Evolutionary conservation across 768 basidiomycete species (phyloP), one percentile per base, ranked within the genome.

Genomic region (Leccinum truebloodii): DNA sequence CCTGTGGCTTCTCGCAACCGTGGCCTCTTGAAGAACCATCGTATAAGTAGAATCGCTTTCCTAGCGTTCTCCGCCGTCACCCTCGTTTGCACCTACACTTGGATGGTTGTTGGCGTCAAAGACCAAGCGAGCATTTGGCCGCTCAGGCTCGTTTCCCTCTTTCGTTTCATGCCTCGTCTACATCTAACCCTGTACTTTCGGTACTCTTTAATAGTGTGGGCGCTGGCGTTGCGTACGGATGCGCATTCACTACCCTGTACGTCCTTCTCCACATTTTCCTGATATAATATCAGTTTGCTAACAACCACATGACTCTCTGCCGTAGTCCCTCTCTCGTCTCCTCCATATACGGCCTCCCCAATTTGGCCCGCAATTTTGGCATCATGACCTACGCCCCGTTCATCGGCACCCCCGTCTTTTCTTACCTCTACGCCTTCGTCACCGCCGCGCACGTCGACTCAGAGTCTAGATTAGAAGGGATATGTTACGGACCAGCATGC

Each of bases 291-390:
- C 12, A 13, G 35, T 32, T 55, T 9, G 22, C n/a, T 41, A 20
- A 51, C 54, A 50, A 24, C 34, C n/a, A 6, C 22, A 50, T n/a
- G 24, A 46, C 10, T 46, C 6, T 35, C 41, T n/a, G 2, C 12
- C 34, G 26, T 52, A 72, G 66, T 13, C 90, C 92, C 2, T 85
- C 88, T 56, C 80, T 94, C 30, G 74, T 91, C 4, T 84, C 86
- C 3, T 79, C 87, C 1, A 78, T 89, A 24, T 94, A 90, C 89
- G 92, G 92, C 13, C 70, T 80, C 28, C 67, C 78, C n/a, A 81
- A 90, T 62, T 76, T 87, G 5, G 92, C 86, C 9, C 84, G 92
- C 59, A 94, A 94, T 71, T 93, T 85, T 60, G 90, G 90, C 26
- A 72, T 90, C 39, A 68, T 91, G 58, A 84, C 87, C 52, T 91